Base-by-base conservation (phyloP, 2,329 filamentous ascomycete genomes). In the Xylariales sp. region DNA sequence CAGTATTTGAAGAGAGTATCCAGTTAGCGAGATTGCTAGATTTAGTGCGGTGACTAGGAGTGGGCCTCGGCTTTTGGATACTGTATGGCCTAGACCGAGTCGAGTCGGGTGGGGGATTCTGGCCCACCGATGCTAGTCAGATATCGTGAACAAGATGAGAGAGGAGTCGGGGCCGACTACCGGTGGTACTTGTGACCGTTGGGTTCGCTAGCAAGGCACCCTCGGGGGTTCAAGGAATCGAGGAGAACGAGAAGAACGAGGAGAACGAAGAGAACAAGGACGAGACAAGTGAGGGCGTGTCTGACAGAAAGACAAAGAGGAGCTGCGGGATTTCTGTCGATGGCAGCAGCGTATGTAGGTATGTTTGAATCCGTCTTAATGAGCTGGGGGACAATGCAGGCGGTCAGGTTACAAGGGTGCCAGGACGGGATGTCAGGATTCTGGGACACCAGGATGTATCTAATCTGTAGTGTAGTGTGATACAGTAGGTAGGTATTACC, bases 261-360 rank as follows among this genome's bases (percentile, higher is more conserved):
- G 52, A 57, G 54, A 30, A 64, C 23, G 30, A 48, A 34, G 50
- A 62, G 56, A 50, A 32, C 52, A 45, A 41, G 6, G 50, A 55
- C 39, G 28, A 49, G 10, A 50, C 39, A 23, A 36, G 6, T 14
- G 34, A 64, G 28, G n/a, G 48, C 12, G 48, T 6, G 23, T 30
- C 36, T 41, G 53, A 28, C 46, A 49, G 30, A 49, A 28, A 23
- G 39, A 58, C 32, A 59, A 48, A 65, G 52, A 60, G 49, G 16
- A 43, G 45, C 50, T 63, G 60, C 64, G 60, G 55, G 64, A 69
- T 67, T 69, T 69, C 61, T 56, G 43, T 55, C 39, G 32, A 67
- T 39, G 43, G 54, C 36, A 48, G 30, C 34, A 28, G 49, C 46
- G 32, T n/a, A 46, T 39, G 39, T 59, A 53, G 49, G 55, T 59